Evolutionary conservation across 2,329 filamentous ascomycete genomes (phyloP).

Genomic region (Pyricularia grisea): DNA sequence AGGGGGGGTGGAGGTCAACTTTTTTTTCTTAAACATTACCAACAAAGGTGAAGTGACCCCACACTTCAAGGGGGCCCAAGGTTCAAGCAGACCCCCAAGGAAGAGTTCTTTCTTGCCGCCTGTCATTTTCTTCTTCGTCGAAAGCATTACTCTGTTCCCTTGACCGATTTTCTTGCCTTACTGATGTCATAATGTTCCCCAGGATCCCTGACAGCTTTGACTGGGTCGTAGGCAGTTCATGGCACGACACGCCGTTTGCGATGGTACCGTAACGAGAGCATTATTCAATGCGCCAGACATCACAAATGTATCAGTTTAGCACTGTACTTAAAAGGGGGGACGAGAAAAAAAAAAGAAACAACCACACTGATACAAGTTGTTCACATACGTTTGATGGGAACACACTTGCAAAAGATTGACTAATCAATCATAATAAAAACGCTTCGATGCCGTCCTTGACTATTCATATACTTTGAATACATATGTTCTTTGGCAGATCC

Average conservation of each 20-base stretch:
- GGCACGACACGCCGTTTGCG: neutral
- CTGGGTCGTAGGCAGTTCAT: neutral
- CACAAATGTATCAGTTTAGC: neutral
- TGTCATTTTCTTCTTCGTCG: neutral
- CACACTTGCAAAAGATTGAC: neutral
- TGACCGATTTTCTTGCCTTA: neutral
- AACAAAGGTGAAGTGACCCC: too few relatives aligned
- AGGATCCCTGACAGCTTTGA: neutral
- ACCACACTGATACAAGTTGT: neutral
- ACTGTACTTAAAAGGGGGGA: too few relatives aligned
- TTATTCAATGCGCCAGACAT: neutral
- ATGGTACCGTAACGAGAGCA: neutral
- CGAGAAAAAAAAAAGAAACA: too few relatives aligned
- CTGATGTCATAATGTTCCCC: neutral
- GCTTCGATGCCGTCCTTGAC: neutral
- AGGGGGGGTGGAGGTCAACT: too few relatives aligned
- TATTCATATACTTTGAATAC: neutral
- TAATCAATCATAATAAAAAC: neutral
- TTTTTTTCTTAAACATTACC: too few relatives aligned
- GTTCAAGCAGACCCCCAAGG: neutral
- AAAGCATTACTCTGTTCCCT: neutral
- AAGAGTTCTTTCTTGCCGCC: neutral
- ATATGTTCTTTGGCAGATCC: neutral
- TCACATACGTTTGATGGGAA: neutral
- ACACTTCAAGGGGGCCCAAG: neutral